These are phyloP conservation scores for Fusarium sp. DNA, from an alignment of 2,329 filamentous ascomycete species.

Conservation along the genomic window DNA sequence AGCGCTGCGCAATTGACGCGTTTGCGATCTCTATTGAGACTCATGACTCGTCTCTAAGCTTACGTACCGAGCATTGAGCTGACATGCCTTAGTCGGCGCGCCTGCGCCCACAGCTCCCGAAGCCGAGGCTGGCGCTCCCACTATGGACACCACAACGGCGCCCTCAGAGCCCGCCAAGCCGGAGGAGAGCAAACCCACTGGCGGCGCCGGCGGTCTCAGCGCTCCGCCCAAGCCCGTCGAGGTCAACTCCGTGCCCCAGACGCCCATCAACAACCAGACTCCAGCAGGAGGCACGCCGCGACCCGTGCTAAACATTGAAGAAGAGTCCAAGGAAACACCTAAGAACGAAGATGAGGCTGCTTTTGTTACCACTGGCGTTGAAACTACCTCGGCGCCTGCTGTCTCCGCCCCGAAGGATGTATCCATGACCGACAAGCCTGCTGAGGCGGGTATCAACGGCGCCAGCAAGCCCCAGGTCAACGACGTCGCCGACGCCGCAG, in stretches of 20 bases:
- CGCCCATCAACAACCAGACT: conserved; percentile 54
- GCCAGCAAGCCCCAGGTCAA: conserved; percentile 34
- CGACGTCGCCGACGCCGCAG: conserved; percentile 36
- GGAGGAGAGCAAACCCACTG: conserved; percentile 41
- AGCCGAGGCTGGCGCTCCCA: conserved; percentile 48
- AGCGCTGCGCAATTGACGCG: conserved; percentile 35
- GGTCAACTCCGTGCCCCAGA: conserved; percentile 55
- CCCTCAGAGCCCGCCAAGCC: conserved; percentile 42
- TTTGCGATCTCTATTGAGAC: conserved; percentile 9
- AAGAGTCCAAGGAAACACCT: conserved; percentile 50
- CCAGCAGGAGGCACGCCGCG: conserved; percentile 55
- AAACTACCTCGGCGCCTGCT: conserved; percentile 42
- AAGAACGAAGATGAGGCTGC: conserved; percentile 46
- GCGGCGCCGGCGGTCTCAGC: conserved; percentile 32
- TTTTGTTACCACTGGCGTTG: conserved; percentile 46
- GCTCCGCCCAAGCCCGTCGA: conserved; percentile 55
- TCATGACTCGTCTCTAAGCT: not conserved
- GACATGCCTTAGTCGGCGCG: conserved; percentile 49
- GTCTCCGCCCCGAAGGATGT: conserved; percentile 43
- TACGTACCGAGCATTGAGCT: conserved; percentile 27
- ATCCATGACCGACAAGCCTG: conserved; percentile 29
- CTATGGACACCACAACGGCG: conserved; percentile 46
- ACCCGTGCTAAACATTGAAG: conserved; percentile 54
- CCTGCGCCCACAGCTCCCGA: conserved; percentile 50
- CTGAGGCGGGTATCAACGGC: conserved; percentile 40